These are phyloP conservation scores for Podila horticola DNA, from an alignment of 192 early-diverging fungal species.

Conservation along the genomic window DNA sequence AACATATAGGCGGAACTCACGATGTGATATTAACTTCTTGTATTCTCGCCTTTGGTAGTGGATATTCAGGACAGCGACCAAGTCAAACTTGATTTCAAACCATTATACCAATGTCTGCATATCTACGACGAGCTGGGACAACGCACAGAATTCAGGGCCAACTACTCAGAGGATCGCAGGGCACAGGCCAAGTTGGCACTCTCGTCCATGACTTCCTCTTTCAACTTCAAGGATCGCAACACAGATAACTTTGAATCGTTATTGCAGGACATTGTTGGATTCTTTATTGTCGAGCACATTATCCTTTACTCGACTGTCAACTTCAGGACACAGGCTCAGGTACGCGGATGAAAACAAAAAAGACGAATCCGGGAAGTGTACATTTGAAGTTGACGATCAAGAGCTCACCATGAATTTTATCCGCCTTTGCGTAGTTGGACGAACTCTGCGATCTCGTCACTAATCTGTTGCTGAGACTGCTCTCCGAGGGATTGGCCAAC, in stretches of 20 bases:
- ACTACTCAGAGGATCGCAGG: constrained; percentile 91
- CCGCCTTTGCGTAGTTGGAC: constrained; percentile 68
- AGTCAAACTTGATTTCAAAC: constrained; percentile 90
- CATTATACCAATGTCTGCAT: constrained; percentile 95
- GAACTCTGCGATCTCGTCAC: constrained; percentile 90
- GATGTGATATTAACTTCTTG: neutral
- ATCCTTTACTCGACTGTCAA: constrained; percentile 89
- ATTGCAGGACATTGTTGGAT: constrained; percentile 93
- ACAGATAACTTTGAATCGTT: constrained; percentile 75
- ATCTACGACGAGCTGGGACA: constrained; percentile 95
- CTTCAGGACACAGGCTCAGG: constrained; percentile 86
- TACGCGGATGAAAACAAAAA: constrained; percentile 2
- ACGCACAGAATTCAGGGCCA: constrained; percentile 82
- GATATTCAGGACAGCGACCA: constrained; percentile 74
- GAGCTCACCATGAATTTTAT: neutral
- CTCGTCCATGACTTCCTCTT: constrained; percentile 62
- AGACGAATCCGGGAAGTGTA: too few relatives aligned
- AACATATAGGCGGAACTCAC: neutral
- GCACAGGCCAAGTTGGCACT: constrained; percentile 92
- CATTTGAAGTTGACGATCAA: too few relatives aligned
- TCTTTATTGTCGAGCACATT: constrained; percentile 94
- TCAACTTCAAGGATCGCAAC: constrained; percentile 75
- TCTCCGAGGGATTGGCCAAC: constrained; percentile 81
- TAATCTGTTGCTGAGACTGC: constrained; percentile 79
- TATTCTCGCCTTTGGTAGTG: constrained; percentile 48